Evolutionary conservation across 1,139 yeast species (phyloP), one percentile per base, ranked within the genome.

Genomic region (Pichia sp.): DNA sequence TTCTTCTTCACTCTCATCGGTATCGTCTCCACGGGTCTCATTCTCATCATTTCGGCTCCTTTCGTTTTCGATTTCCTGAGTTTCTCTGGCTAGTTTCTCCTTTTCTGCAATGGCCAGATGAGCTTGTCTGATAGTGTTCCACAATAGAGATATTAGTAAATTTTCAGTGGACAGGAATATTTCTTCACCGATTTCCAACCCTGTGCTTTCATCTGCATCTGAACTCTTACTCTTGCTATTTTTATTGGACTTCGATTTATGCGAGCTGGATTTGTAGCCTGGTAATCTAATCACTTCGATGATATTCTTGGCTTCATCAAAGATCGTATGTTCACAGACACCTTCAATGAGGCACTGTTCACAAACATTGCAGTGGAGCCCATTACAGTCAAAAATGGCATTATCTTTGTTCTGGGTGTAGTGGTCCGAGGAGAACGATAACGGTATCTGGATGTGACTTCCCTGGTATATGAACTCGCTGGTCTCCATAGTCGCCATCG

Each of bases 341-440:
- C 22, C 17, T n/a, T 20, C 30, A 3, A 40, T 33, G 10, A 45
- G 11, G 20, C 48, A 45, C 15, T 37, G 30, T 18, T 45, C 48
- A 38, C 48, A 45, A 3, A 37, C 9, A 9, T 27, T 19, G 22
- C 48, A 45, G 4, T 20, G 19, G 14, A 18, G 19, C 14, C 27
- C 40, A 33, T 45, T 30, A 21, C 43, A 37, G 8, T 35, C 24
- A 14, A 42, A 38, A 8, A 42, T 30, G 12, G 10, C 9, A 7
- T 40, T 32, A 12, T 7, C n/a, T 32, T 32, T 20, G 19, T n/a
- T 12, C 7, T 21, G 36, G n/a, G 20, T 32, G 12, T n/a, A 14
- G 30, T 12, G 30, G 17, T 40, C 37, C 4, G 8, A 20, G 12
- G 37, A 32, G 4, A 40, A 18, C 15, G 42, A 40, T n/a, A 9